phyloP scores from a whole-genome alignment of 306 rosid species.

The Vigna hirtella region DNA sequence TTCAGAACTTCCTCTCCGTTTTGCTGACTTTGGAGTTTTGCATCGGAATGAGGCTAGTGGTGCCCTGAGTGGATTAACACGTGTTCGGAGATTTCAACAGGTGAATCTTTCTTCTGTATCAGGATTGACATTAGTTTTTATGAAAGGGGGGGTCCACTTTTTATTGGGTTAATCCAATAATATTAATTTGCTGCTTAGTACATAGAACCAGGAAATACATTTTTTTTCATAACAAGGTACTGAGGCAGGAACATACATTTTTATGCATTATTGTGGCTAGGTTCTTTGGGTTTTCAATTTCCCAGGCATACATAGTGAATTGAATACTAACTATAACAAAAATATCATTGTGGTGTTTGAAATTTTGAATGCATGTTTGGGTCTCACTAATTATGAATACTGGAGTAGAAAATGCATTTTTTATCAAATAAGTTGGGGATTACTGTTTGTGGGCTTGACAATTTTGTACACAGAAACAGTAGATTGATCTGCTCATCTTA shows the following conservation, averaged over 20 bases:
- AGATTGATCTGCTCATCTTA: conserved; percentile 9
- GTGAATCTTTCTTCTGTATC: conserved; percentile 46
- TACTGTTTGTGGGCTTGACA: conserved; percentile 20
- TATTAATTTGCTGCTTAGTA: background rate
- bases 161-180: conserved; percentile 30
- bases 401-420: conserved; percentile 6
- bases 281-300: conserved; percentile 14
- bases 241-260: background rate
- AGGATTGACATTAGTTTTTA: background rate
- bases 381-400: conserved; percentile 3
- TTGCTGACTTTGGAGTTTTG: conserved; percentile 98
- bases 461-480: background rate
- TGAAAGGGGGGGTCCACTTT: background rate
- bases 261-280: background rate
- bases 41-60: conserved; percentile 99
- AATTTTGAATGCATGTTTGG: conserved; percentile 1
- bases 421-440: conserved; percentile 12
- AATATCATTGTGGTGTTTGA: background rate
- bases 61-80: conserved; percentile 95
- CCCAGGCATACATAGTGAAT: background rate
- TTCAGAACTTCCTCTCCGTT: conserved; percentile 94
- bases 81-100: conserved; percentile 98
- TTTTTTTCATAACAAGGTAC: conserved; percentile 21
- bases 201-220: conserved; percentile 21
- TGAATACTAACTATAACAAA: background rate